Percentiles rank a stretch among this genome's conserved stretches.
Evolutionary conservation across 495 filamentous ascomycete species (phyloP).

Genomic region (Jackrogersella minutella): DNA sequence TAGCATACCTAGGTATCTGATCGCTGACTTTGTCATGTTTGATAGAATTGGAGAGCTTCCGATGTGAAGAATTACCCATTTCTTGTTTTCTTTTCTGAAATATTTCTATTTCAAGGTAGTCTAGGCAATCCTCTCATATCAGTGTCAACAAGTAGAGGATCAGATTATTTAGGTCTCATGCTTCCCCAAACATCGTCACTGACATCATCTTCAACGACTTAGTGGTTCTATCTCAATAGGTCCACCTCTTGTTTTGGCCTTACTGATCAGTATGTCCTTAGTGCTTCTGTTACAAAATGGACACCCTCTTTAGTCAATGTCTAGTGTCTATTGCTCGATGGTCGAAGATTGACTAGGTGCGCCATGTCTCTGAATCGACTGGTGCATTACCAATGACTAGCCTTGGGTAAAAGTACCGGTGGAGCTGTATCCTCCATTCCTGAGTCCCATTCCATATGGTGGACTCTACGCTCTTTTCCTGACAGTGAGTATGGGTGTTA

Average conservation of each 20-base stretch:
- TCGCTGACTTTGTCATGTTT: background rate
- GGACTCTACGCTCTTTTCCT: conserved; percentile 7
- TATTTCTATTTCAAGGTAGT: no score
- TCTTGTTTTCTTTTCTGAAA: no score
- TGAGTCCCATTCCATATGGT: conserved; percentile 34
- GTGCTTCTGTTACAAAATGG: conserved; percentile 8
- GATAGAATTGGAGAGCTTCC: background rate
- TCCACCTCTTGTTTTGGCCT: background rate
- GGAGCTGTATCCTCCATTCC: conserved; percentile 35
- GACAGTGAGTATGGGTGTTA: conserved; percentile 14
- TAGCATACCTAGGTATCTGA: conserved; percentile 10
- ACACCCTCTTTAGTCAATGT: conserved; percentile 37
- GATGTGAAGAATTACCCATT: conserved; percentile 1
- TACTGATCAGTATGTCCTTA: background rate
- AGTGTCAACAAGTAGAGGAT: background rate
- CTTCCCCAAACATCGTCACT: background rate
- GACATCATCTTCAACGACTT: conserved; percentile 25
- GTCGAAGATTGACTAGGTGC: conserved; percentile 14
- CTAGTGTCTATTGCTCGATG: conserved; percentile 39
- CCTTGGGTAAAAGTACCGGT: conserved; percentile 31
- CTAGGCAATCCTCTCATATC: no score
- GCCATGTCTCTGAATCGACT: conserved; percentile 28
- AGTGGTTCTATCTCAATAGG: background rate
- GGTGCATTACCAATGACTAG: conserved; percentile 32
- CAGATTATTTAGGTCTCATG: background rate